Evolutionary conservation across 192 early-diverging fungal species (phyloP), one percentile per base, ranked within the genome.

Genomic region (Chytriomyces sp.): DNA sequence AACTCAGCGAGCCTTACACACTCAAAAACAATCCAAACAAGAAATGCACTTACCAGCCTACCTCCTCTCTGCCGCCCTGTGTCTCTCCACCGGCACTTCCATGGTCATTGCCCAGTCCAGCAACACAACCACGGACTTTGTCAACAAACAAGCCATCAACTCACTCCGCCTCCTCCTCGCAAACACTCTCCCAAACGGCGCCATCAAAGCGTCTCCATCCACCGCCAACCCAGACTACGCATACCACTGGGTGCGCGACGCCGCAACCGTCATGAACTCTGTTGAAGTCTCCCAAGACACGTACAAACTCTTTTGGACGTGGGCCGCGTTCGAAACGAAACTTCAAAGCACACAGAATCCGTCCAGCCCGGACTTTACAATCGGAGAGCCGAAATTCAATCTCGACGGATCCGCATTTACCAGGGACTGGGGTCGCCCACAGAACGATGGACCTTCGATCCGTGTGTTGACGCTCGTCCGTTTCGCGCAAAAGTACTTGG

Each of bases 381-480:
- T 90, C 62, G 90, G 90, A 11, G 91, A 92, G 63, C 88, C 91
- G 5, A 92, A 92, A 61, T 91, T 83, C 77, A 61, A 90, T 26
- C 83, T 91, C 77, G 79, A 91, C 57, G 89, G 90, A 0, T n/a
- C 77, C 0, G 67, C 80, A 26, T 92, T 88, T 65, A 84, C 62
- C 0, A 61, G 45, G 0, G 71, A 61, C 49, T 91, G 91, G 91
- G 86, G 89, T 46, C 87, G 89, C 45, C 91, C 91, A 26, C 91
- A 92, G 67, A 86, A 91, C 81, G 91, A 92, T 77, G 90, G 90
- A n/a, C 91, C 91, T 43, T 88, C 89, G 6, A 81, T 90, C 49
- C 83, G 90, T 20, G 53, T 76, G 7, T 43, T 65, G 35, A 75
- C 77, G 0, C n/a, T 76, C 45, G 75, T 72, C 28, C 53, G 64